Percentiles rank a stretch among this genome's conserved stretches.
These are phyloP conservation scores for Nigrospora sphaerica DNA, from an alignment of 2,329 filamentous ascomycete genomes.

Conservation along the genomic window DNA sequence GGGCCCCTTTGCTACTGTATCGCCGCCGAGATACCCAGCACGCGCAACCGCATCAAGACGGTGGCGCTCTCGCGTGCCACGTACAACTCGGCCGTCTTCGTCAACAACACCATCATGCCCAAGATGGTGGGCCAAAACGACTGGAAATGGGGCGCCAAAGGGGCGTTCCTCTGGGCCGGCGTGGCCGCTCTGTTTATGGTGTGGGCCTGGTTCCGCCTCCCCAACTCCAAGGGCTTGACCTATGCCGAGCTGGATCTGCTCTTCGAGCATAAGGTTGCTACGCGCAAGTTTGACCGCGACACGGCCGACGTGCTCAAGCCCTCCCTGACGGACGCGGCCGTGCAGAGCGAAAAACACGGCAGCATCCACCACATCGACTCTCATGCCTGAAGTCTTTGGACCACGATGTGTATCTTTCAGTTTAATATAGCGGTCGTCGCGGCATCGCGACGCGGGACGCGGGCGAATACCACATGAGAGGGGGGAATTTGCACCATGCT, in stretches of 20 bases:
- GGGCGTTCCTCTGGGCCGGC: slow-evolving; percentile 5
- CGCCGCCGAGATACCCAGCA: slow-evolving; percentile 4
- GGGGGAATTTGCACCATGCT: too few relatives aligned
- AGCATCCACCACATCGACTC: neutral
- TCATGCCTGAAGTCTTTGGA: neutral
- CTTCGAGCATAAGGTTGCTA: slow-evolving; percentile 3
- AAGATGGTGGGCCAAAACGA: slow-evolving; percentile 3
- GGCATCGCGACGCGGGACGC: too few relatives aligned
- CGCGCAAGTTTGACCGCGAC: slow-evolving; percentile 2
- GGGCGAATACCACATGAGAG: too few relatives aligned
- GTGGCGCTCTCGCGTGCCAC: slow-evolving; percentile 3
- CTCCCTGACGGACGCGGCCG: neutral
- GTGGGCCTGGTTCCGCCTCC: slow-evolving; percentile 5
- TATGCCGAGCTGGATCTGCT: slow-evolving; percentile 5
- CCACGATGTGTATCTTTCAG: neutral
- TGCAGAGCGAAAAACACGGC: neutral
- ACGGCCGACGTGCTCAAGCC: slow-evolving; percentile 1
- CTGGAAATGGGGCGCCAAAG: slow-evolving; percentile 5
- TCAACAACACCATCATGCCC: slow-evolving; percentile 4
- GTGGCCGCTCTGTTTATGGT: slow-evolving; percentile 1
- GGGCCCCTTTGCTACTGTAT: slow-evolving; percentile 4
- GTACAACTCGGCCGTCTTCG: slow-evolving; percentile 2
- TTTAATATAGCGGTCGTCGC: too few relatives aligned
- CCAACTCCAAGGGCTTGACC: slow-evolving; percentile 2
- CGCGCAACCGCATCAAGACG: slow-evolving; percentile 2